A percentile compares a stretch with the other conserved stretches of the same genome.
Evolutionary conservation across 257 asterid genomes (phyloP).

Genomic region (Solanum virginianum): DNA sequence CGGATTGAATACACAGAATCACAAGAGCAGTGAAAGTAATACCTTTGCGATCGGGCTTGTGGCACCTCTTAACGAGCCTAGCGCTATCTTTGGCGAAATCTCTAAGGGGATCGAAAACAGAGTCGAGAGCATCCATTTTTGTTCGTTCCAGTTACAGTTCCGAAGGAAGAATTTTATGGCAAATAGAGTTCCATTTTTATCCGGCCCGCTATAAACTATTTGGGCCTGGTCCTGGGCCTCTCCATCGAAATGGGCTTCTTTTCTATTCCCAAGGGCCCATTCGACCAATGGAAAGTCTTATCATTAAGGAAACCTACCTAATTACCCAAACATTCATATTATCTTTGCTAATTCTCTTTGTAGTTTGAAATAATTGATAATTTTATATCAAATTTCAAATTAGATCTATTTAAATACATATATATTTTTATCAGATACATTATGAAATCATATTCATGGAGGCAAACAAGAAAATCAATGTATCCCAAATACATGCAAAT

Average conservation of each 20-base stretch:
- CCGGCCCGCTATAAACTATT: background rate
- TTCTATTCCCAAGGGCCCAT: background rate
- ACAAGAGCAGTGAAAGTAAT: background rate
- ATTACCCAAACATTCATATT: too few relatives aligned
- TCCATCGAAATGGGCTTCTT: background rate
- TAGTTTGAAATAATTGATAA: background rate
- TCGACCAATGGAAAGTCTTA: too few relatives aligned
- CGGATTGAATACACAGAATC: background rate
- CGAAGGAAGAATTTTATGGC: background rate
- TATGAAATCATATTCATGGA: too few relatives aligned
- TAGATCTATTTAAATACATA: background rate
- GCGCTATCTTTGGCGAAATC: constrained; percentile 20
- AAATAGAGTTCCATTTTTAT: background rate
- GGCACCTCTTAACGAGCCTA: constrained; percentile 19
- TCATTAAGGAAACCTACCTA: too few relatives aligned
- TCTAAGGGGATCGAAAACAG: constrained; percentile 20
- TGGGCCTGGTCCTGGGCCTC: background rate
- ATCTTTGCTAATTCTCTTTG: too few relatives aligned
- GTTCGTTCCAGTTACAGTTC: background rate
- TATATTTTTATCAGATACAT: too few relatives aligned
- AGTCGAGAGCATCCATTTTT: constrained; percentile 15
- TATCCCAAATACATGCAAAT: background rate
- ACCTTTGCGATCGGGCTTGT: constrained; percentile 25
- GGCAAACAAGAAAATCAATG: background rate
- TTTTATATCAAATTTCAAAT: background rate